Percentiles rank a stretch among this genome's conserved stretches.
phyloP scores from a whole-genome alignment of 768 basidiomycete genomes.

The Boletus rex-veris region DNA sequence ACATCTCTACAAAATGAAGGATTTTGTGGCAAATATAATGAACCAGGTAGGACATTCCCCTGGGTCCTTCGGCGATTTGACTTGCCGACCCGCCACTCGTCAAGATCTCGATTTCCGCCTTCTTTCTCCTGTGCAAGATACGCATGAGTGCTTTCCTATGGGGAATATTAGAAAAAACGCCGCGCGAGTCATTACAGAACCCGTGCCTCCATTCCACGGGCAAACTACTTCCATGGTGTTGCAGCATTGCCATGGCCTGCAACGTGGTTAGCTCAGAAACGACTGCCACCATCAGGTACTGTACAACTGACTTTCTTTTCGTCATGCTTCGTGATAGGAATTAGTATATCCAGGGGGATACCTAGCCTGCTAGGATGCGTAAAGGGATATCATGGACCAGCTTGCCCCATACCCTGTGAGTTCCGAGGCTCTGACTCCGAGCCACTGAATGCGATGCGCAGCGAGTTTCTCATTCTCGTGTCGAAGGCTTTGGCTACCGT shows the following conservation, averaged over 20 bases:
- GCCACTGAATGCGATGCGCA: conserved; percentile 69
- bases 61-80: conserved; percentile 2
- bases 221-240: conserved; percentile 36
- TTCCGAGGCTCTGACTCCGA: conserved; percentile 74
- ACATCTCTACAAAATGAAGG: conserved; percentile 26
- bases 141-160: conserved; percentile 73
- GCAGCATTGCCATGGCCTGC: conserved; percentile 65
- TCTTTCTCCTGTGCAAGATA: conserved; percentile 78
- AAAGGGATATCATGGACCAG: background rate
- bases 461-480: conserved; percentile 72
- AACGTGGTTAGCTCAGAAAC: background rate
- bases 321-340: conserved; percentile 70
- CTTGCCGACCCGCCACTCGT: conserved; percentile 5
- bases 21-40: conserved; percentile 29
- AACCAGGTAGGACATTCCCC: conserved; percentile 18
- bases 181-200: conserved; percentile 1
- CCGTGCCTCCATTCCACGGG: conserved; percentile 68
- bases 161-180: background rate
- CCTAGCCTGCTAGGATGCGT: conserved; percentile 44
- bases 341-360: conserved; percentile 54
- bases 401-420: conserved; percentile 48
- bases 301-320: conserved; percentile 60
- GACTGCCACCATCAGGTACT: background rate
- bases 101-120: conserved; percentile 89
- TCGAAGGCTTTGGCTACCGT: conserved; percentile 66